Base-by-base conservation (phyloP, 352 stramenopile genomes). In the Phytophthora citrophthora region DNA sequence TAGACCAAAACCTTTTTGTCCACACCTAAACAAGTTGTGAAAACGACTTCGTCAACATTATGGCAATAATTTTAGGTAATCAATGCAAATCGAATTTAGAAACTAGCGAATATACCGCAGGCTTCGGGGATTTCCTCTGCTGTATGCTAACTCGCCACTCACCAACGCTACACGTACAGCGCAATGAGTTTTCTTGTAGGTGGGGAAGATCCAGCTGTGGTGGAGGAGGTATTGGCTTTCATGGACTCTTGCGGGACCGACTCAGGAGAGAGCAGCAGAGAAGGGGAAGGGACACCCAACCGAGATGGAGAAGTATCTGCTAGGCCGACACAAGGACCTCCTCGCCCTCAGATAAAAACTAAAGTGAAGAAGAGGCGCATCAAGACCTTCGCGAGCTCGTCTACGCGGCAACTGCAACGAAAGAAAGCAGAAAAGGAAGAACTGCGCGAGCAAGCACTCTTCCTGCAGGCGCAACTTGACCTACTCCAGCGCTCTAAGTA, bases 341-440 rank as follows among this genome's bases (percentile, higher is more conserved):
- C 13, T 20, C 44, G 7, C 9, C 18, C 34, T 13, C 27, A 52
- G 5, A 46, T 11, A 15, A 50, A 55, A 5, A 0, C 41, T 5
- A 60, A 20, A 23, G 29, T 45, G 16, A 69, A 64, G 39, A 69
- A 64, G 44, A 51, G 38, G 26, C 61, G 61, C 12, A 32, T 64
- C 48, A 64, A 59, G 16, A 64, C 46, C 1, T 64, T 64, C 45
- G 61, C 61, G 3, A 69, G 61, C 26, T 69, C 61, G 20, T 69
- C 61, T 11, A 69, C 54, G 20, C 53, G 54, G 6, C 61, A 64
- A n/a, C 32, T 64, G 29, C 54, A 69, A 34, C 38, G 54, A 3
- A 69, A 64, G 18, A 69, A 50, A 6, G 46, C 47, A n/a, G 61
- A 69, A 32, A 41, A 16, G 13, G 3, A 18, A 53, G 40, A 38